phyloP scores from a whole-genome alignment of 1,284 basidiomycete genomes.

The Kwoniella shivajii region DNA sequence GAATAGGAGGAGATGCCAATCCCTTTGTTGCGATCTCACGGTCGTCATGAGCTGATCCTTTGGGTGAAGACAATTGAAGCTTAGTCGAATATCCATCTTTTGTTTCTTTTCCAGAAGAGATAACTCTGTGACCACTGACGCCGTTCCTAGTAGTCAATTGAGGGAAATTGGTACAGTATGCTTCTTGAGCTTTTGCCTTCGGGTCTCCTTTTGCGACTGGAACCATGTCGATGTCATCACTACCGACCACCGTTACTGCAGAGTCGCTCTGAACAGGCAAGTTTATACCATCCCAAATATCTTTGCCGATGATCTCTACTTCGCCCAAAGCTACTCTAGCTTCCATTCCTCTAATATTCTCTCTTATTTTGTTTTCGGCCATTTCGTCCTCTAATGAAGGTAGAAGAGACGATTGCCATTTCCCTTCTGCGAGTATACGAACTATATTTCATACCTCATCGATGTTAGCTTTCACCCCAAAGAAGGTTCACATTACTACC shows the following conservation, averaged over 20 bases:
- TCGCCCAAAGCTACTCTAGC: conserved; percentile 27
- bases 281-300: conserved; percentile 1
- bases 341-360: conserved; percentile 21
- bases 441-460: no score
- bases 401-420: conserved; percentile 19
- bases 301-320: conserved; percentile 21
- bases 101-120: background rate
- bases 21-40: background rate
- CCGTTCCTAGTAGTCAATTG: no score
- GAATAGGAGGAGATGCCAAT: background rate
- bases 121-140: no score
- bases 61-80: background rate
- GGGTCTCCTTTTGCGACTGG: no score
- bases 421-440: conserved; percentile 19
- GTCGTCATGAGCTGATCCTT: no score
- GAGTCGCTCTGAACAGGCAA: no score
- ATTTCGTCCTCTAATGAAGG: conserved; percentile 13
- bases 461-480: background rate
- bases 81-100: background rate
- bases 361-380: conserved; percentile 15
- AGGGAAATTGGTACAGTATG: no score
- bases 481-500: background rate
- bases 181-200: no score
- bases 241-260: background rate
- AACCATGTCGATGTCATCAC: background rate